Conservation (phyloP, 2,329 filamentous ascomycete genomes). For the Colletotrichum scovillei region DNA sequence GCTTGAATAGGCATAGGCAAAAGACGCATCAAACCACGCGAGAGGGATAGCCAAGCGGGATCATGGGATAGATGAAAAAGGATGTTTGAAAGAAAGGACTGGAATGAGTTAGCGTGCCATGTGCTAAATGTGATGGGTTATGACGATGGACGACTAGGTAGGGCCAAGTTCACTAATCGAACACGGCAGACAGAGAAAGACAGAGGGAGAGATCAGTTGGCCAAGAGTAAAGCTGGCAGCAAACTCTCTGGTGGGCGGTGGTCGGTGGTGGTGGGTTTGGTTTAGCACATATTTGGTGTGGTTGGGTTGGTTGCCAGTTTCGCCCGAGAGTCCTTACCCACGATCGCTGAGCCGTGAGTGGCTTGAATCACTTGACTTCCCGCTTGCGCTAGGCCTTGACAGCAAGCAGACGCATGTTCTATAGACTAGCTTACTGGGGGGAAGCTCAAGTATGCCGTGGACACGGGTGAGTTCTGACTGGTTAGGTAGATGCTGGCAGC, state of each 20-base stretch:
- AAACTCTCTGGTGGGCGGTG: background rate
- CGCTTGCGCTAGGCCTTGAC: background rate
- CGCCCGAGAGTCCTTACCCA: conserved; percentile 34
- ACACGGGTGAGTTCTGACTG: too few relatives aligned
- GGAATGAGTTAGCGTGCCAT: conserved; percentile 4
- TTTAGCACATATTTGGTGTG: too few relatives aligned
- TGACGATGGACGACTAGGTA: background rate
- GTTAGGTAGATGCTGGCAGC: background rate
- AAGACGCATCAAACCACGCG: background rate
- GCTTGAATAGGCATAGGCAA: background rate
- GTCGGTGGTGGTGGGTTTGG: too few relatives aligned
- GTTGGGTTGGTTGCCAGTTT: conserved; percentile 9
- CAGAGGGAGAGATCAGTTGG: background rate
- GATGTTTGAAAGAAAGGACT: background rate
- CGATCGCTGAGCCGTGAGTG: conserved; percentile 27
- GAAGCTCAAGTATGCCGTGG: background rate
- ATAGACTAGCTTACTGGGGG: too few relatives aligned
- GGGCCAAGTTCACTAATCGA: background rate
- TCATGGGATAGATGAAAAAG: background rate
- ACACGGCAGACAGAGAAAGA: too few relatives aligned
- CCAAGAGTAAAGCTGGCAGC: background rate
- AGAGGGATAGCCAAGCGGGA: background rate
- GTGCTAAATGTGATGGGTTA: background rate
- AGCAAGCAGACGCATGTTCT: background rate
- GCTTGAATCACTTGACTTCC: background rate